A percentile compares a stretch with the other conserved stretches of the same genome.
These are phyloP conservation scores for Bromus sterilis DNA, from an alignment of 176 grass and related monocot genomes.

Conservation along the genomic window DNA sequence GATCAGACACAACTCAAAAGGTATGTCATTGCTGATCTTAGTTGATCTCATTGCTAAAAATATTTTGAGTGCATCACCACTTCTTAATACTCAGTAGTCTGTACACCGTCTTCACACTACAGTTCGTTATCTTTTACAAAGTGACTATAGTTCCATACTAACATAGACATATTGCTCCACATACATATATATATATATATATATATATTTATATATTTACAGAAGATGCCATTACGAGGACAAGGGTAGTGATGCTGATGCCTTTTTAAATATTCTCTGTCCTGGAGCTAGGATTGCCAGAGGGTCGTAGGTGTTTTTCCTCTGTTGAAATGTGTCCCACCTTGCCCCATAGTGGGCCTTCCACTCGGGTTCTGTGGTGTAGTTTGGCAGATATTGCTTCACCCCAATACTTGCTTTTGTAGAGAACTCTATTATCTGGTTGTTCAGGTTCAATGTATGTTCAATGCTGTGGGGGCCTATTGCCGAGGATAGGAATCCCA, in stretches of 20 bases:
- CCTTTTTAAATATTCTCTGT: slow-evolving; percentile 72
- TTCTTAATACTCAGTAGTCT: neutral
- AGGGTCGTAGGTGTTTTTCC: slow-evolving; percentile 73
- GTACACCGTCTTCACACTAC: neutral
- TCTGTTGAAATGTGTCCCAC: slow-evolving; percentile 63
- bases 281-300: slow-evolving; percentile 81
- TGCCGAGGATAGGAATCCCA: slow-evolving; percentile 71
- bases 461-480: slow-evolving; percentile 30
- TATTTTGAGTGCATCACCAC: neutral
- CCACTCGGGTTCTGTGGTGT: slow-evolving; percentile 57
- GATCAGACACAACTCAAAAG: neutral
- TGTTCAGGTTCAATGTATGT: slow-evolving; percentile 49
- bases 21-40: neutral
- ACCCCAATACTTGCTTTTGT: slow-evolving; percentile 32
- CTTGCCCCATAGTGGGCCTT: slow-evolving; percentile 65
- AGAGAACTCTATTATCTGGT: slow-evolving; percentile 52
- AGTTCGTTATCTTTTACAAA: neutral
- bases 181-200: slow-evolving; percentile 3
- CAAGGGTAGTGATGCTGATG: slow-evolving; percentile 25
- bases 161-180: neutral
- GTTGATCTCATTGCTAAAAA: neutral
- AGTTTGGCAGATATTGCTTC: slow-evolving; percentile 85
- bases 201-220: neutral
- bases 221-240: slow-evolving; percentile 4
- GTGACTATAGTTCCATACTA: neutral